Evolutionary conservation across 257 asterid species (phyloP).

Genomic region (Linderniella brevidens): DNA sequence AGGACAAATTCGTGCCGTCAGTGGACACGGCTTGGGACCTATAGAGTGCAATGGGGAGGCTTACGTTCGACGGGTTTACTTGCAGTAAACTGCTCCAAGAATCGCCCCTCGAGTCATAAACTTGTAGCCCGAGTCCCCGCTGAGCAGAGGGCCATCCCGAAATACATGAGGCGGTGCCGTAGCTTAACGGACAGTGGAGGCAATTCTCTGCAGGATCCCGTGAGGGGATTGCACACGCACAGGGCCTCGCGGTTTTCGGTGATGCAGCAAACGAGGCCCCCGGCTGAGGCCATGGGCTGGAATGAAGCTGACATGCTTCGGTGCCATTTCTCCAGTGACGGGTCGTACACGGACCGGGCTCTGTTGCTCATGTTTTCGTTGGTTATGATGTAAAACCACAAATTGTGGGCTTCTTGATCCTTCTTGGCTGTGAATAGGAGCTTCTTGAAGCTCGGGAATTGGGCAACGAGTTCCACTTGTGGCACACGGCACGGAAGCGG

Average conservation of each 20-base stretch:
- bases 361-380: slow-evolving; percentile 64
- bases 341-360: slow-evolving; percentile 85
- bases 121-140: slow-evolving; percentile 63
- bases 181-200: slow-evolving; percentile 69
- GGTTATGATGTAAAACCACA: slow-evolving; percentile 88
- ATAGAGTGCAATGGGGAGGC: slow-evolving; percentile 69
- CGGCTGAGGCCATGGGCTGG: slow-evolving; percentile 88
- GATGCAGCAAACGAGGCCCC: slow-evolving; percentile 89
- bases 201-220: slow-evolving; percentile 66
- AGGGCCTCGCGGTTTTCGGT: slow-evolving; percentile 64
- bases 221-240: slow-evolving; percentile 73
- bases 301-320: slow-evolving; percentile 63
- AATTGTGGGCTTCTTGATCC: slow-evolving; percentile 21
- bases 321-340: slow-evolving; percentile 63
- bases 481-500: slow-evolving; percentile 71
- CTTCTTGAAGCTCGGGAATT: slow-evolving; percentile 44
- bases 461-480: slow-evolving; percentile 68
- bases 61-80: slow-evolving; percentile 42
- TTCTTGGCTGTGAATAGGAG: slow-evolving; percentile 17
- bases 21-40: too few species aligned
- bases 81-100: slow-evolving; percentile 49
- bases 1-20: too few species aligned
- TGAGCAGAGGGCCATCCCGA: slow-evolving; percentile 73
- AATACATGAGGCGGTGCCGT: slow-evolving; percentile 88
- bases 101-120: slow-evolving; percentile 42